phyloP scores from a whole-genome alignment of 2,329 filamentous ascomycete species.

The Neonectria faginata region DNA sequence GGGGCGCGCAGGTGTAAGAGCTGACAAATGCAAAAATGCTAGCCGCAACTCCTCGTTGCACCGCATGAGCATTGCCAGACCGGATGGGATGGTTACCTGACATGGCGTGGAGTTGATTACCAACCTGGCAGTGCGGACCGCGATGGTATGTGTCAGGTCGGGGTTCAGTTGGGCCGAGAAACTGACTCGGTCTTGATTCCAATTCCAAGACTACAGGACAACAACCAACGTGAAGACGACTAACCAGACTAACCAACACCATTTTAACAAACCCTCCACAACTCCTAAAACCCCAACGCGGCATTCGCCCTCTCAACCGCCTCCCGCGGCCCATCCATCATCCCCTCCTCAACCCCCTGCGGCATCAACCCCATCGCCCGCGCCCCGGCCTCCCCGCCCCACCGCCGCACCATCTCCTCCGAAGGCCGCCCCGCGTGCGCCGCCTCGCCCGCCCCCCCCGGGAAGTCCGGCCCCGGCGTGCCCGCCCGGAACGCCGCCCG shows the following conservation, averaged over 20 bases:
- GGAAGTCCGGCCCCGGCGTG: constrained; percentile 76
- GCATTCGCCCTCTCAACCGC: constrained; percentile 57
- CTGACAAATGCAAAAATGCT: constrained; percentile 15
- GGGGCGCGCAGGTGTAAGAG: not conserved
- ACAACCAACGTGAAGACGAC: not conserved
- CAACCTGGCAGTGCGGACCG: not conserved
- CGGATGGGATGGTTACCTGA: not conserved
- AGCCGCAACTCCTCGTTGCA: not conserved
- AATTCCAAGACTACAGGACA: not conserved
- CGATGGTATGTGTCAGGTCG: not conserved
- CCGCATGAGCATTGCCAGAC: not conserved
- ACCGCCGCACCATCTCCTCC: constrained; percentile 51
- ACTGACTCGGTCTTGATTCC: not conserved
- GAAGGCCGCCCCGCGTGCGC: constrained; percentile 62
- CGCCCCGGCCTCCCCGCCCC: constrained; percentile 50
- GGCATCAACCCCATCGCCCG: constrained; percentile 60
- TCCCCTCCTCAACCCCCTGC: constrained; percentile 45
- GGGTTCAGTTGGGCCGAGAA: not conserved
- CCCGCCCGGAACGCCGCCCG: constrained; percentile 77
- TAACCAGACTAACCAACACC: not conserved
- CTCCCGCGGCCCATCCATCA: constrained; percentile 51
- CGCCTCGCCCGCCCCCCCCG: constrained; percentile 76
- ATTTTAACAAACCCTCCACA: not conserved
- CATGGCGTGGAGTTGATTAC: constrained; percentile 9
- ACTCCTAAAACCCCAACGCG: constrained; percentile 56